Base-by-base conservation (phyloP, 1,139 yeast genomes). In the Ashbya aceris region DNA sequence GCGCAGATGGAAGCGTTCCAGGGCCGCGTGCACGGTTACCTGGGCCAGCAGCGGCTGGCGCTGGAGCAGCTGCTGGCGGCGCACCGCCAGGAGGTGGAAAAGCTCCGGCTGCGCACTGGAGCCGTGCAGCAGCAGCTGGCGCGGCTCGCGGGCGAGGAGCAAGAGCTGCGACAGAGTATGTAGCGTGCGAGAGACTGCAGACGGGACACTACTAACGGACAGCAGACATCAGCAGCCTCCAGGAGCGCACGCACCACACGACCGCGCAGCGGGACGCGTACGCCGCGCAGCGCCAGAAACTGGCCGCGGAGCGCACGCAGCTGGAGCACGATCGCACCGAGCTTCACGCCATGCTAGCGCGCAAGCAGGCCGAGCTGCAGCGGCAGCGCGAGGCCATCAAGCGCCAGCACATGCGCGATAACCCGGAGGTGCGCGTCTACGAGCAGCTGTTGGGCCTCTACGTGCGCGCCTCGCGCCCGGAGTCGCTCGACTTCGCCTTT, bases 91-190 rank as follows among this genome's bases (percentile, higher is more conserved):
- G 49, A 43, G n/a, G 46, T 53, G 20, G 49, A 40, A 7, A 42
- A 45, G 10, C 33, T 57, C 28, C 35, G 44, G 20, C 28, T 37
- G 7, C 41, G 42, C 36, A 51, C 50, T 27, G 41, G 45, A 12
- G 27, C 31, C 3, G 35, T 55, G 4, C 31, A 55, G 38, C 53
- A 61, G 17, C 56, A 57, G 36, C 45, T 68, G 28, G 60, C 55
- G 39, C 67, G 63, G 31, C 53, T 69, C 26, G 56, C 58, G 39
- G 51, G 53, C 11, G 65, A 64, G 41, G 56, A 57, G 33, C 47
- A 50, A 20, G 55, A 55, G 11, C 43, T 54, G 9, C 30, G 45
- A 36, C 34, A 44, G 20, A 42, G 48, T 45, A 41, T 43, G 48
- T 39, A n/a, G 31, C 5, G n/a, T n/a, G 11, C 6, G 31, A n/a